Conservation (phyloP, 768 basidiomycete species). For the Pleurotus tuber-regium region DNA sequence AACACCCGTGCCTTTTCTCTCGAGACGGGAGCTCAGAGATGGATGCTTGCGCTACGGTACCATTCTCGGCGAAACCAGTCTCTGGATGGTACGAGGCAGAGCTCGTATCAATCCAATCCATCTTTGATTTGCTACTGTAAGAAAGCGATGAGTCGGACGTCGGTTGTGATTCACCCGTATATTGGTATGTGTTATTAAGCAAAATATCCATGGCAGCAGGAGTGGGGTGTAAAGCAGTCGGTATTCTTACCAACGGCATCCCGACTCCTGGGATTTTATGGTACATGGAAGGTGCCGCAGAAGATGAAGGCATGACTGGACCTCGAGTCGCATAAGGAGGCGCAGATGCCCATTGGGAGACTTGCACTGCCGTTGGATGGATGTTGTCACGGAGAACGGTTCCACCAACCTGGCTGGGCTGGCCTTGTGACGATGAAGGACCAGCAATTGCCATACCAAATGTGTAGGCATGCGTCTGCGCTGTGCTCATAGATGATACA, state of each 20-base stretch:
- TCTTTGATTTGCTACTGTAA: too few relatives aligned
- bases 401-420: constrained; percentile 14
- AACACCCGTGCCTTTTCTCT: constrained; percentile 75
- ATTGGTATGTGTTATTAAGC: constrained; percentile 23
- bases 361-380: constrained; percentile 29
- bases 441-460: constrained; percentile 42
- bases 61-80: too few relatives aligned
- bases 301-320: not conserved
- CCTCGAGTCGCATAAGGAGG: constrained; percentile 10
- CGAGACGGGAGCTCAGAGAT: constrained; percentile 33
- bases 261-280: constrained; percentile 10
- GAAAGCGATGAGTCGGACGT: too few relatives aligned
- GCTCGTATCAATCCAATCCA: too few relatives aligned
- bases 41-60: too few relatives aligned
- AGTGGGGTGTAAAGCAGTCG: constrained; percentile 40
- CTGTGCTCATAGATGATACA: constrained; percentile 29
- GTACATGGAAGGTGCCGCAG: too few relatives aligned
- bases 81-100: too few relatives aligned
- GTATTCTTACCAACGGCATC: constrained; percentile 18
- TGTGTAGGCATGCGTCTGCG: constrained; percentile 29
- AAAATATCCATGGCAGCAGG: constrained; percentile 47
- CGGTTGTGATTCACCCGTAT: too few relatives aligned
- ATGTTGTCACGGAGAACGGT: constrained; percentile 37
- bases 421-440: constrained; percentile 19
- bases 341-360: constrained; percentile 23